Evolutionary conservation across 371 early-diverging fungal genomes (phyloP), one percentile per base, ranked within the genome.

Genomic region (Basidiobolus meristosporus): DNA sequence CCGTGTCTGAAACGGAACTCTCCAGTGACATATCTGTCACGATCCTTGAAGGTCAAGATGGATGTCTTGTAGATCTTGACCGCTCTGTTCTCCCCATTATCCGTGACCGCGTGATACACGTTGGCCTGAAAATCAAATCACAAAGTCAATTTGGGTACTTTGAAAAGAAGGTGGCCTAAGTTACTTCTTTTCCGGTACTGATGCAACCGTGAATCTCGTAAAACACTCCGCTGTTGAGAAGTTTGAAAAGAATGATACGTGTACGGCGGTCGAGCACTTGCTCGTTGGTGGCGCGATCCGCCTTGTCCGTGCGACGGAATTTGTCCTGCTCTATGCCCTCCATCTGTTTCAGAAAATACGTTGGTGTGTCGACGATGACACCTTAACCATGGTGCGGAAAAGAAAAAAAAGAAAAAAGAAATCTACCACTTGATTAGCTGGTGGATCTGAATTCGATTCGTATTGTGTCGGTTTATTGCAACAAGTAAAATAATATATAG

Each of bases 21-120:
- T 41, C 98, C 95, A 1, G 85, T 69, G 7, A 99, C 93, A 57
- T 99, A 99, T 14, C 90, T 77, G 63, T 96, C 95, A 47, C 99
- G 82, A 53, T 98, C 97, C 61, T 98, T 98, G 65, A 99, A 99
- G 0, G 76, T 73, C 54, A 99, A 65, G 31, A 95, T 91, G 3
- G 95, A 92, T n/a, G 98, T 98, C 56, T 98, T 97, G 76, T 97
- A 99, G 22, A 99, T 84, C 54, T 98, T 99, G 51, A 98, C 84
- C 3, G 95, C 98, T 7, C 82, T 68, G 45, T 90, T 86, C 28
- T 75, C 62, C 5, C 83, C 84, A 15, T 61, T 55, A 46, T 86
- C 86, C 3, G 92, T 87, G 21, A 73, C 65, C 2, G 93, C 92
- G 50, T 97, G 93, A 47, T 97, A 97, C 16, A 97, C 97, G 50